Conservation (phyloP, 345 rosid species). For the Rubroshorea leprosula region DNA sequence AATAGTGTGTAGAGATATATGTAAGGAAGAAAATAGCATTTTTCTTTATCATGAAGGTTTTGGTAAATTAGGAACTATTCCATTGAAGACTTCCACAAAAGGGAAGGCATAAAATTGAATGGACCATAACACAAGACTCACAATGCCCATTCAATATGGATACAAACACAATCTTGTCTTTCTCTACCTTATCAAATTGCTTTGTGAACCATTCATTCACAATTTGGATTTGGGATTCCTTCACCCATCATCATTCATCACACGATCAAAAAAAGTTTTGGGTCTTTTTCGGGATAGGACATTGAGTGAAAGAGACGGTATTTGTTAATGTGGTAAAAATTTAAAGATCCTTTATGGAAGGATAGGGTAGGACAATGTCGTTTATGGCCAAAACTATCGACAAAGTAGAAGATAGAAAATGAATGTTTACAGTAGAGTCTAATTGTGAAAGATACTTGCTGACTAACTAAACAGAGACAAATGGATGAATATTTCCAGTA, state of each 20-base stretch:
- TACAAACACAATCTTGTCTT: constrained; percentile 21
- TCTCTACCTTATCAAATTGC: constrained; percentile 7
- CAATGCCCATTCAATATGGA: constrained; percentile 25
- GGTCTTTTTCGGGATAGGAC: neutral
- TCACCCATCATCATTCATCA: constrained; percentile 12
- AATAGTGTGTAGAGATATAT: neutral
- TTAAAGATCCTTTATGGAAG: neutral
- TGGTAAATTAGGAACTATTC: neutral
- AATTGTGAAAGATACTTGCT: too few species aligned
- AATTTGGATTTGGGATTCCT: constrained; percentile 12
- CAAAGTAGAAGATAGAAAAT: constrained; percentile 3
- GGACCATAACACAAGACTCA: constrained; percentile 33
- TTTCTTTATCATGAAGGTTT: neutral
- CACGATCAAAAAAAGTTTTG: neutral
- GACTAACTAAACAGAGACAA: neutral
- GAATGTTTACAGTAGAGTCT: too few species aligned
- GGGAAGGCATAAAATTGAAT: constrained; percentile 10
- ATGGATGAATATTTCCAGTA: neutral
- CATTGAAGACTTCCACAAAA: constrained; percentile 8
- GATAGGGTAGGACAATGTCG: neutral
- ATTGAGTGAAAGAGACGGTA: neutral
- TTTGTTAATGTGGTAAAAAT: constrained; percentile 1
- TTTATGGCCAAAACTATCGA: constrained; percentile 8
- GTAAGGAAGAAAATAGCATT: neutral
- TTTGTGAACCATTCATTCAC: constrained; percentile 19